Conservation (phyloP, 768 basidiomycete genomes). For the Leccinum imitatum region DNA sequence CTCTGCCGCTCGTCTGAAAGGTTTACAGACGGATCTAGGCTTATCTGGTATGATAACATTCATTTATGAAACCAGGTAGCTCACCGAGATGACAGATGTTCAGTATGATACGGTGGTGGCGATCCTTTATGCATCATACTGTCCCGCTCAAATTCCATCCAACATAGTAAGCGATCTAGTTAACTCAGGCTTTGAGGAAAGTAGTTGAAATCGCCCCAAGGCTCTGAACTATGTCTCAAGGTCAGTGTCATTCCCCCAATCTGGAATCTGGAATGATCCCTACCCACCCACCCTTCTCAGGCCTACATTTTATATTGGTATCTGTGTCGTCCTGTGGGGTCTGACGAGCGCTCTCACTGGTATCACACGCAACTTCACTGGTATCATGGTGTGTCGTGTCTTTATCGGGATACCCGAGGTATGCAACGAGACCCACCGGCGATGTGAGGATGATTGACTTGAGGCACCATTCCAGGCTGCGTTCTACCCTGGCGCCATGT, state of each 20-base stretch:
- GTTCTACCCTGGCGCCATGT: conserved; percentile 59
- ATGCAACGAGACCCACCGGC: not conserved
- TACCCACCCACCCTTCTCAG: conserved; percentile 28
- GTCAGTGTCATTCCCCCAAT: conserved; percentile 26
- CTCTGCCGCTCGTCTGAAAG: conserved; percentile 50
- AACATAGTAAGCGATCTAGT: conserved; percentile 8
- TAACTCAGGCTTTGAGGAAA: not conserved
- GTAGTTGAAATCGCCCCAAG: conserved; percentile 28
- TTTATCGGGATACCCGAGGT: conserved; percentile 66
- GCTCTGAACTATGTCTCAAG: conserved; percentile 53
- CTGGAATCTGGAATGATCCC: not conserved
- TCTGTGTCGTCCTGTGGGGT: conserved; percentile 63
- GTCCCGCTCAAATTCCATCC: conserved; percentile 51
- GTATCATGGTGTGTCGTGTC: conserved; percentile 56
- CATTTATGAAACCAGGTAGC: not conserved
- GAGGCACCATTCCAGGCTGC: conserved; percentile 40
- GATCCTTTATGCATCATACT: conserved; percentile 58
- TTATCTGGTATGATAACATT: conserved; percentile 39
- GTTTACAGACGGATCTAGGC: conserved; percentile 48
- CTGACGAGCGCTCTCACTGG: conserved; percentile 62
- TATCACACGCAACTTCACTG: conserved; percentile 53
- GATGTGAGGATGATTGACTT: not conserved
- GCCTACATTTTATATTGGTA: conserved; percentile 61
- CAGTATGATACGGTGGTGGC: conserved; percentile 58
- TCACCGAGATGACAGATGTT: conserved; percentile 37